Conservation (phyloP, 2,329 filamentous ascomycete genomes). For the Cladosporium oxysporum region DNA sequence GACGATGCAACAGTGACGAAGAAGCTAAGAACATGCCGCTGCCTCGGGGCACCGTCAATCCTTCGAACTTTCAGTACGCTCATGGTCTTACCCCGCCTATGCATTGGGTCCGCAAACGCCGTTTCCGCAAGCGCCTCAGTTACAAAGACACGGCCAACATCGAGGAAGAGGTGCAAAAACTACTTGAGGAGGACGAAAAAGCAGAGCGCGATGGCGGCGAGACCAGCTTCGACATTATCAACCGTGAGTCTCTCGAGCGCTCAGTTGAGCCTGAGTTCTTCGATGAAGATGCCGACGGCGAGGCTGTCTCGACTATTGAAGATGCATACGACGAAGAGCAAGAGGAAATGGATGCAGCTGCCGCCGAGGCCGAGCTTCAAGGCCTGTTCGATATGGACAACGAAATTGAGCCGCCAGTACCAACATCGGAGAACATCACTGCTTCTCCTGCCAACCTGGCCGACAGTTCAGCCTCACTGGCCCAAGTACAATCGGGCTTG, state of each 20-base stretch:
- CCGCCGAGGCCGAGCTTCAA: conserved; percentile 35
- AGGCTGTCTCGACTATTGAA: conserved; percentile 33
- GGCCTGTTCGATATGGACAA: conserved; percentile 43
- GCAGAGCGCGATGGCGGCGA: conserved; percentile 57
- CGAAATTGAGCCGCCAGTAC: conserved; percentile 21
- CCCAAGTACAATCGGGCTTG: conserved; percentile 25
- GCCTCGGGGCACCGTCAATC: conserved; percentile 66
- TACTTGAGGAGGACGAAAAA: conserved; percentile 67
- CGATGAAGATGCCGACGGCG: conserved; percentile 35
- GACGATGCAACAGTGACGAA: conserved; percentile 60
- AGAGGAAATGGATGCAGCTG: conserved; percentile 37
- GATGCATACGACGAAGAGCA: conserved; percentile 47
- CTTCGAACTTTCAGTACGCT: conserved; percentile 70
- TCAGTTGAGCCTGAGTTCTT: conserved; percentile 38
- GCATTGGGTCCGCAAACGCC: conserved; percentile 77
- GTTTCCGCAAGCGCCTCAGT: conserved; percentile 80
- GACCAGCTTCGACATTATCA: conserved; percentile 35
- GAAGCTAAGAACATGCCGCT: conserved; percentile 57
- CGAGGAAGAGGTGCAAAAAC: conserved; percentile 73
- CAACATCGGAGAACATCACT: conserved; percentile 29
- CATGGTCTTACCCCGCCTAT: conserved; percentile 87
- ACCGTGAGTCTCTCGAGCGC: conserved; percentile 48
- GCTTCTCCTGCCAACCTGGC: conserved; percentile 33
- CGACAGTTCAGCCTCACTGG: conserved; percentile 31
- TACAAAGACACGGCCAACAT: conserved; percentile 84